Conservation (phyloP, 2,329 filamentous ascomycete species). For the Shiraia sp. region DNA sequence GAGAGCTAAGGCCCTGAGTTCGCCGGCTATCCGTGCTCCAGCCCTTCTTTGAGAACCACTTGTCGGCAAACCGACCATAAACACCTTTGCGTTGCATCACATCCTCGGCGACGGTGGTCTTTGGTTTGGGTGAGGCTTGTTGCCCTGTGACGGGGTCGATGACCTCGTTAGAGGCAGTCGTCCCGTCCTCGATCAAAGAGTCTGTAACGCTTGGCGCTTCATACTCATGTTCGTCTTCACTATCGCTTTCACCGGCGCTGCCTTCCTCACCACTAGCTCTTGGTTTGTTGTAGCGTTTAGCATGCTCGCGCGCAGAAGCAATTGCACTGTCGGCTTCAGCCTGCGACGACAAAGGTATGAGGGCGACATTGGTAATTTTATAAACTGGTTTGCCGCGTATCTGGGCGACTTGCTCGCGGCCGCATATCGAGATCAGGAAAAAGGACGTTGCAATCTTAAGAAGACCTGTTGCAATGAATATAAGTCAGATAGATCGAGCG, state of each 20-base stretch:
- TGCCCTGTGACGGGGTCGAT: constrained; percentile 37
- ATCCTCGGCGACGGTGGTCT: constrained; percentile 75
- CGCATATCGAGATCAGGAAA: constrained; percentile 85
- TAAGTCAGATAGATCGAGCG: neutral
- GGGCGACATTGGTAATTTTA: constrained; percentile 81
- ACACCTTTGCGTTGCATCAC: constrained; percentile 81
- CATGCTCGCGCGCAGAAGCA: constrained; percentile 58
- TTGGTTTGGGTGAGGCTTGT: constrained; percentile 21
- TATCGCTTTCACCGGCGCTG: constrained; percentile 11
- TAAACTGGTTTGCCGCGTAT: constrained; percentile 83
- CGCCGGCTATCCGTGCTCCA: constrained; percentile 75
- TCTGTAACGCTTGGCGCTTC: constrained; percentile 41
- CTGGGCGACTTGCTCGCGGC: constrained; percentile 85
- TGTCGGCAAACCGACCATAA: constrained; percentile 86
- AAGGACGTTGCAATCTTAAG: constrained; percentile 79
- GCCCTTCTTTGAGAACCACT: constrained; percentile 86
- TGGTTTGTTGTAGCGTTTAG: constrained; percentile 43
- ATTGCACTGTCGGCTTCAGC: constrained; percentile 75
- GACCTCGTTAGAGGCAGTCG: constrained; percentile 38
- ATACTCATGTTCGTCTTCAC: constrained; percentile 41
- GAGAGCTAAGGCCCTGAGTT: constrained; percentile 67
- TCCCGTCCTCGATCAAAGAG: constrained; percentile 41
- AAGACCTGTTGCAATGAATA: constrained; percentile 62
- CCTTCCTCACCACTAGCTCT: constrained; percentile 19
- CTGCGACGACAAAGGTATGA: constrained; percentile 84